Evolutionary conservation across 2,329 filamentous ascomycete species (phyloP), one percentile per base, ranked within the genome.

Genomic region (Talaromyces sp.): DNA sequence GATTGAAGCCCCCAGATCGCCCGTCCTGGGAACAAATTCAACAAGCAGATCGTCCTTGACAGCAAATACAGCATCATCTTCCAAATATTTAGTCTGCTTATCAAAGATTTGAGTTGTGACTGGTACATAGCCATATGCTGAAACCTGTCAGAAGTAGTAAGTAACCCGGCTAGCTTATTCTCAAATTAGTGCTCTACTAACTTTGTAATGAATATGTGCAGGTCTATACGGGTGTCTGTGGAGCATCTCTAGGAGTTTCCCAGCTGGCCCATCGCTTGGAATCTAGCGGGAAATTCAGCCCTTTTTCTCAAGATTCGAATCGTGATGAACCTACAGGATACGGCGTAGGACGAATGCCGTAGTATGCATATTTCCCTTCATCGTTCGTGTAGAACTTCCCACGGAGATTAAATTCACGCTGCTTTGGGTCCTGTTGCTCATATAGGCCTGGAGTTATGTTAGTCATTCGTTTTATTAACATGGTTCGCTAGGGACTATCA

Each of bases 341-440:
- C 5, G 87, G 85, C 0, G 88, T 91, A 0, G 89, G 89, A 76
- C 89, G 83, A 70, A 88, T 84, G 81, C 88, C 90, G 83, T 90
- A 91, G 76, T 90, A 87, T 77, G 81, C 83, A 77, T 87, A 89
- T 73, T 87, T 82, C 68, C 89, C 89, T 65, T 91, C 82, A 68
- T 83, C 83, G 74, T 90, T 84, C 66, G 87, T 85, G 68, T 83
- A 83, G 81, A 91, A 91, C 80, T 90, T 91, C 74, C 89, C 89
- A 50, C 89, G 85, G 54, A 91, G 82, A 81, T 92, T 92, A 82
- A 90, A 89, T 72, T 85, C 84, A 56, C 79, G 78, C 80, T 91
- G 88, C 62, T 87, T 83, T 0, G 87, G 87, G 75, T 91, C 89
- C 75, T 90, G 87, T 82, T 89, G 86, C 71, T 90, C 88, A 80